These are phyloP conservation scores for Babesia bovis DNA, from an alignment of 169 alveolate species.

Conservation along the genomic window DNA sequence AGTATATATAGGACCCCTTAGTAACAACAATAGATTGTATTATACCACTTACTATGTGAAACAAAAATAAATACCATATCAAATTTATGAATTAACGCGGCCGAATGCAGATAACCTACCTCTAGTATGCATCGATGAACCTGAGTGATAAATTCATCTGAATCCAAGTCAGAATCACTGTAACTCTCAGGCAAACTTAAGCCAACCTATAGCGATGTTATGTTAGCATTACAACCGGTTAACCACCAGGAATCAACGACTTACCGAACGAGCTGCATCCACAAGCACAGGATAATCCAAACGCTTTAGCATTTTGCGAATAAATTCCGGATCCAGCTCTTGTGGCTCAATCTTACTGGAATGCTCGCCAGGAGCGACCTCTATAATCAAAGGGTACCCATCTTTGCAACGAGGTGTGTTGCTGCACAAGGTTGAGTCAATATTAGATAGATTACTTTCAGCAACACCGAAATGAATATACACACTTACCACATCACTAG, in stretches of 20 bases:
- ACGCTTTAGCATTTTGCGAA: constrained; percentile 71
- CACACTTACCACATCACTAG: constrained; percentile 75
- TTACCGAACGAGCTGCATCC: constrained; percentile 76
- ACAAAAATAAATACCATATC: too few species aligned
- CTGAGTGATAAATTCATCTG: constrained; percentile 67
- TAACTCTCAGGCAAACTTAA: constrained; percentile 64
- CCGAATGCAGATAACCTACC: constrained; percentile 34
- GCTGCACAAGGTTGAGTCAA: constrained; percentile 37
- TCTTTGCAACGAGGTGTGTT: constrained; percentile 68
- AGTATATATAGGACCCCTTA: too few species aligned
- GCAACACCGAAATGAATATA: background rate
- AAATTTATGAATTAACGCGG: too few species aligned
- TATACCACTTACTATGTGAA: too few species aligned
- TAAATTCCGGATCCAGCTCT: constrained; percentile 72
- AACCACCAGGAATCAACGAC: background rate
- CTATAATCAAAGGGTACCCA: constrained; percentile 73
- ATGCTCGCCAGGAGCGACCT: constrained; percentile 47
- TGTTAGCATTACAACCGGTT: background rate
- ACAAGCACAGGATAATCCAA: constrained; percentile 71
- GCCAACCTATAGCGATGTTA: constrained; percentile 49
- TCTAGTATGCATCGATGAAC: constrained; percentile 73
- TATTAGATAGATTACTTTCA: background rate
- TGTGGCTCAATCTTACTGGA: constrained; percentile 66
- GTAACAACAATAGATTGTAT: too few species aligned
- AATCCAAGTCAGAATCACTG: constrained; percentile 61